These are phyloP conservation scores for Penicillium samsonianum DNA, from an alignment of 495 filamentous ascomycete species.

Conservation along the genomic window DNA sequence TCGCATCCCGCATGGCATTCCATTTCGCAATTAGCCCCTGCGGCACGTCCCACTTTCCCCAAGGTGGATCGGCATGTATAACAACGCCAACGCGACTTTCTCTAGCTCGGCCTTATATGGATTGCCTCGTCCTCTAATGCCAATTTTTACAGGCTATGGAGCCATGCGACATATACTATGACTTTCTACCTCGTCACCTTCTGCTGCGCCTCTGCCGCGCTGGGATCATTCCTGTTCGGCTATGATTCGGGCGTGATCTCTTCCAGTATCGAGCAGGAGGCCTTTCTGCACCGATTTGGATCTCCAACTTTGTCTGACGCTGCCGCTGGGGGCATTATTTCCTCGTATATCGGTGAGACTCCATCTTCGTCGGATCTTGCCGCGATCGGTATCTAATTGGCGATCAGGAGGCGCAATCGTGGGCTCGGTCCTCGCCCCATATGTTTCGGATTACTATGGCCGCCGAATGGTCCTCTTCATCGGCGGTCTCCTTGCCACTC, in stretches of 20 bases:
- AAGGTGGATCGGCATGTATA: conserved; percentile 23
- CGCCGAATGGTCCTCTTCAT: conserved; percentile 50
- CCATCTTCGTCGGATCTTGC: conserved; percentile 4
- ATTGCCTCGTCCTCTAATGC: background rate
- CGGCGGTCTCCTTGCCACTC: conserved; percentile 45
- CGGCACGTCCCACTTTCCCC: conserved; percentile 27
- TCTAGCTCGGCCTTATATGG: conserved; percentile 8
- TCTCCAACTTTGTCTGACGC: conserved; percentile 39
- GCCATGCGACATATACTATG: conserved; percentile 23
- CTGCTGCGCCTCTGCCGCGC: conserved; percentile 56
- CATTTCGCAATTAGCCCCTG: conserved; percentile 23
- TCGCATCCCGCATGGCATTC: conserved; percentile 29
- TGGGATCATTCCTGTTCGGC: conserved; percentile 60
- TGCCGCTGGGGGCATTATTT: conserved; percentile 51
- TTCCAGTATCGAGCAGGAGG: conserved; percentile 48
- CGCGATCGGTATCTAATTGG: conserved; percentile 7
- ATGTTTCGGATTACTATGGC: conserved; percentile 48
- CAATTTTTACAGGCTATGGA: conserved; percentile 11
- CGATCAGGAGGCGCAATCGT: conserved; percentile 45
- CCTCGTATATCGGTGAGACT: conserved; percentile 46
- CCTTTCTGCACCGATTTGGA: conserved; percentile 45
- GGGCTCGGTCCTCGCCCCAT: conserved; percentile 49
- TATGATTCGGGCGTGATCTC: conserved; percentile 55
- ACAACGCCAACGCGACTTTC: conserved; percentile 8
- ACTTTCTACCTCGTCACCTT: conserved; percentile 42